A percentile compares a stretch with the other conserved stretches of the same genome.
Evolutionary conservation across 164 flowering plant species (phyloP).

Genomic region (Berberis thunbergii): DNA sequence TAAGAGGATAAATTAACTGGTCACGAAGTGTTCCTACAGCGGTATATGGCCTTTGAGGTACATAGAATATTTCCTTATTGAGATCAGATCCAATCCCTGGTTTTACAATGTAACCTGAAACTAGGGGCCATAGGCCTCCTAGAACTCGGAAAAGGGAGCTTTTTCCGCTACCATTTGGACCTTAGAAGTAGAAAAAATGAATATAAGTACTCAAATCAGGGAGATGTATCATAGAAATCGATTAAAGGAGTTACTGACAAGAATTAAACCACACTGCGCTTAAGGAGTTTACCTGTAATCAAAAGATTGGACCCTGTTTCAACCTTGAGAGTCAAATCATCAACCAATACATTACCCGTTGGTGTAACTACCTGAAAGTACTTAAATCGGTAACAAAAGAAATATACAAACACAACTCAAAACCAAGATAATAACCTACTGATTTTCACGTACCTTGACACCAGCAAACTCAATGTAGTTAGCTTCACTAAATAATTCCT

Average conservation of each 20-base stretch:
- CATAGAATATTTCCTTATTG: conserved; percentile 96
- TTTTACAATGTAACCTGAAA: conserved; percentile 88
- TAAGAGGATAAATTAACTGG: conserved; percentile 96
- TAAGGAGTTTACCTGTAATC: conserved; percentile 65
- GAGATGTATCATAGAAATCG: background rate
- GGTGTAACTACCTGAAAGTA: conserved; percentile 93
- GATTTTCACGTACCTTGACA: conserved; percentile 54
- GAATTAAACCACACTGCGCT: background rate
- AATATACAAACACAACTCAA: background rate
- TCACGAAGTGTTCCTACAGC: conserved; percentile 98
- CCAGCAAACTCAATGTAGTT: conserved; percentile 74
- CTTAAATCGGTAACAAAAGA: background rate
- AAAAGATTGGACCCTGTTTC: conserved; percentile 89
- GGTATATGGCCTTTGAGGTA: conserved; percentile 96
- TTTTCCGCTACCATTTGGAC: conserved; percentile 99
- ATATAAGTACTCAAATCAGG: background rate
- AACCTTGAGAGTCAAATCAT: conserved; percentile 70
- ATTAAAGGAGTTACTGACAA: background rate
- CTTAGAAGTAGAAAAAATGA: conserved; percentile 25
- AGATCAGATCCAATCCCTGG: conserved; percentile 99
- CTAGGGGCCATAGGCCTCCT: conserved; percentile 98
- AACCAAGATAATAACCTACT: background rate
- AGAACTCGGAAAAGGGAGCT: conserved; percentile 97
- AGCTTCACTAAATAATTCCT: conserved; percentile 74
- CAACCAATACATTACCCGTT: conserved; percentile 85